Evolutionary conservation across 2,329 filamentous ascomycete genomes (phyloP), one percentile per base, ranked within the genome.

Genomic region (Hypoxylon sp.): DNA sequence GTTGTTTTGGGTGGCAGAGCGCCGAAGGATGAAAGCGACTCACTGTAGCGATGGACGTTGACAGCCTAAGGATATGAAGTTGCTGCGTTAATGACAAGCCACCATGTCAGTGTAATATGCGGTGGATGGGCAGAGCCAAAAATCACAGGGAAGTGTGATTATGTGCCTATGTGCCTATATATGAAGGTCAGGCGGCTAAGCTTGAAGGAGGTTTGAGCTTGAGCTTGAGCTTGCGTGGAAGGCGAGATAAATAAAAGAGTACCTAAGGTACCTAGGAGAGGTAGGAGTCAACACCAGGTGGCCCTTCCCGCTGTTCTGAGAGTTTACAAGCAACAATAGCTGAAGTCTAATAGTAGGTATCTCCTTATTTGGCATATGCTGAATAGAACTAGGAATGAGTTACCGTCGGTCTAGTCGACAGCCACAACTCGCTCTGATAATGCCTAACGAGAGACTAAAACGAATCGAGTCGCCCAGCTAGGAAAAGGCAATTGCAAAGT

Each of bases 361-460:
- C 25, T 34, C 23, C 52, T 46, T 55, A 27, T 29, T 50, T 41
- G n/a, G 43, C 19, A 45, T 16, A 34, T n/a, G 27, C 48, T 46
- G 34, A 30, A 45, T 8, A n/a, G 8, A 47, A 41, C 30, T 45
- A 43, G 25, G 30, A 32, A 34, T 21, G 50, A 52, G 47, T 32
- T 41, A n/a, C 14, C 23, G 23, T n/a, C 11, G 27, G 14, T 61
- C 43, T 63, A 56, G 46, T 45, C 30, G 9, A 51, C 47, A 53
- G 52, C 56, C 56, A 64, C 60, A 58, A 16, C 12, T 37, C 27
- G 32, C 52, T 57, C 23, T 32, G 29, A n/a, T n/a, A 41, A 14
- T 21, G 39, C 41, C 43, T 25, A 55, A 46, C 46, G 52, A 64
- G 14, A 43, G 53, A 57, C 60, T 58, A 58, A 46, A 67, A 58